Base-by-base conservation (phyloP, 352 stramenopile species). In the Phytophthora idaei region DNA sequence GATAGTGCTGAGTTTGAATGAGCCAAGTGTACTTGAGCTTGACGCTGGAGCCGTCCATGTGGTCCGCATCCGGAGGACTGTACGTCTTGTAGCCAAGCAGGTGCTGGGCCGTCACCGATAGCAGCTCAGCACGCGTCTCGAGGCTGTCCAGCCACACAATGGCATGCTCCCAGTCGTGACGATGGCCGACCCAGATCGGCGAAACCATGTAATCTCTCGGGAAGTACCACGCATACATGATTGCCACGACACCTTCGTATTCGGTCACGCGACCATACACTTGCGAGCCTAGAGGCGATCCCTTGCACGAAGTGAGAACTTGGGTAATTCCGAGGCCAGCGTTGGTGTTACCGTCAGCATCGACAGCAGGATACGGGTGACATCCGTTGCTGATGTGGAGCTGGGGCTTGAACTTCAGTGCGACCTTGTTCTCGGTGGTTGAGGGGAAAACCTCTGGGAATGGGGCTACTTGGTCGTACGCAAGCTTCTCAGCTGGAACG, bases 201-300 rank as follows among this genome's bases (percentile, higher is more conserved):
- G 45, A 34, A 42, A 61, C 11, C 29, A 27, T 53, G 17, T 17
- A 28, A 25, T 61, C 54, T 51, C 41, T 42, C 5, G 54, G 54
- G 4, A 52, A 61, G 41, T 52, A 61, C 54, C 54, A 61, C 6
- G 54, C 54, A 28, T 61, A 61, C 54, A 61, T 61, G 27, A 61
- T 44, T 2, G 17, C 45, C 17, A 31, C 12, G 10, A 51, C 25
- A 28, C 29, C 25, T 31, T n/a, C 10, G 28, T 51, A 27, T 17
- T 27, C 25, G 21, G 27, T 51, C 11, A 31, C 17, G 0, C 45
- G 45, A 7, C 45, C 45, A 21, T 51, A 51, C 2, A 51, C 45
- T 51, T 51, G 45, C 17, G 45, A 51, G 10, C 45, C 45, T 17
- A 21, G 10, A 8, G 17, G 17, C 4, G 45, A 51, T 12, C 45